phyloP scores from a whole-genome alignment of 2,329 filamentous ascomycete species.

The Alternaria sp. region DNA sequence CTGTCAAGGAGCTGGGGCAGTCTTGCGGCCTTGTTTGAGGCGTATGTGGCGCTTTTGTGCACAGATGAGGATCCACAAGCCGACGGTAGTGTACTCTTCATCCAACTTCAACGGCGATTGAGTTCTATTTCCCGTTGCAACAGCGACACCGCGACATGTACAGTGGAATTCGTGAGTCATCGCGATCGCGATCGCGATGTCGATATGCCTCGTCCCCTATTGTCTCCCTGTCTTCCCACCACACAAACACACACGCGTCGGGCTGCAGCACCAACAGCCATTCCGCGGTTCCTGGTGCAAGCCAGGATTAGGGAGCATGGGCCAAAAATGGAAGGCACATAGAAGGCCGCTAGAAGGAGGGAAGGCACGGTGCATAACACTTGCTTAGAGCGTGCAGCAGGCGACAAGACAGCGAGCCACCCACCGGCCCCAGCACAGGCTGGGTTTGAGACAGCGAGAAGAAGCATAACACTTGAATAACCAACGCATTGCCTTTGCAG shows the following conservation, averaged over 20 bases:
- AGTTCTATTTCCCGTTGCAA: not conserved
- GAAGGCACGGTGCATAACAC: conserved; percentile 28
- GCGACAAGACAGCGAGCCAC: conserved; percentile 32
- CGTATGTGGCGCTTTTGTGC: conserved; percentile 45
- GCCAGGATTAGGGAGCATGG: conserved; percentile 22
- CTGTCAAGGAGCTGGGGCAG: conserved; percentile 40
- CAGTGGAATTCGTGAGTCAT: not conserved
- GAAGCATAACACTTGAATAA: conserved; percentile 18
- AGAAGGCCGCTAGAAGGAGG: conserved; percentile 40
- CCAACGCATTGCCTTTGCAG: conserved; percentile 19
- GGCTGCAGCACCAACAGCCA: conserved; percentile 14
- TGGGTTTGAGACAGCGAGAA: conserved; percentile 24
- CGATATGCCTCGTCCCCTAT: not conserved
- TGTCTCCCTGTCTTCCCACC: not conserved
- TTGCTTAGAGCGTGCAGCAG: conserved; percentile 28
- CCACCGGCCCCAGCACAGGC: conserved; percentile 26
- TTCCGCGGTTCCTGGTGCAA: conserved; percentile 24
- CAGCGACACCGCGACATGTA: too few relatives aligned
- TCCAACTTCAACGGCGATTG: not conserved
- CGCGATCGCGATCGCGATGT: not conserved
- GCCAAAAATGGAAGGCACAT: conserved; percentile 29
- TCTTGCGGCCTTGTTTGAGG: conserved; percentile 41
- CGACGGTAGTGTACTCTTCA: conserved; percentile 12
- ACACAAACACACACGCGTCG: not conserved
- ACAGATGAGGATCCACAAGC: conserved; percentile 34